Base-by-base conservation (phyloP, 352 stramenopile genomes). In the Phytophthora multivora region DNA sequence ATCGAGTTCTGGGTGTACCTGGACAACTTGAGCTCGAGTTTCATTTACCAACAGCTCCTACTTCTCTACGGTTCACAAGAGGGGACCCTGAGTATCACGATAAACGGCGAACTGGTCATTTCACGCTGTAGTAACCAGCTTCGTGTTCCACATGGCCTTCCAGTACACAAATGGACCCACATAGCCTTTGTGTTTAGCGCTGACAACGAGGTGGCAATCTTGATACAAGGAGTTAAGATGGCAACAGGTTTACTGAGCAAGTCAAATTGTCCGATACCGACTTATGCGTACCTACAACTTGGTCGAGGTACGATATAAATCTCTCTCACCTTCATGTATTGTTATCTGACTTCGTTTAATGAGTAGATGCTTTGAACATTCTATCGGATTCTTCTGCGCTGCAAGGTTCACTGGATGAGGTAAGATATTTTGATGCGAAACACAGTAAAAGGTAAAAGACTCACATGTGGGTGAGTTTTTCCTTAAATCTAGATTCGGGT, bases 1-100 rank as follows among this genome's bases (percentile, higher is more conserved):
- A 26, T 87, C 6, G 79, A 86, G 42, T 73, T 85, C 4, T 87
- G 74, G 76, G 56, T 71, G n/a, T 59, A 49, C 57, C 30, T 64
- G 18, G 66, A 69, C 13, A 43, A 40, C 18, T 49, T 31, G n/a
- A 64, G 25, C 28, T 53, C 16, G 23, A 53, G 25, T 19, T 39
- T 4, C 4, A 33, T 13, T 47, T 9, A 6, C 11, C n/a, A 59
- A 7, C 74, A 77, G 25, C 36, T 83, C 1, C 15, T 86, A 16
- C 56, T 83, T 26, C 10, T 77, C 7, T 82, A 75, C 28, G 75
- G 75, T 21, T 64, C n/a, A 36, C 8, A 33, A 16, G 62, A 70
- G 8, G 55, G 40, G 40, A 65, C 35, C 1, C 23, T 70, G 15
- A 54, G 55, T 19, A 57, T 70, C 36, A 43, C 46, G 3, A 11